Base-by-base conservation (phyloP, 495 filamentous ascomycete genomes). In the Hypomontagnella monticulosa region DNA sequence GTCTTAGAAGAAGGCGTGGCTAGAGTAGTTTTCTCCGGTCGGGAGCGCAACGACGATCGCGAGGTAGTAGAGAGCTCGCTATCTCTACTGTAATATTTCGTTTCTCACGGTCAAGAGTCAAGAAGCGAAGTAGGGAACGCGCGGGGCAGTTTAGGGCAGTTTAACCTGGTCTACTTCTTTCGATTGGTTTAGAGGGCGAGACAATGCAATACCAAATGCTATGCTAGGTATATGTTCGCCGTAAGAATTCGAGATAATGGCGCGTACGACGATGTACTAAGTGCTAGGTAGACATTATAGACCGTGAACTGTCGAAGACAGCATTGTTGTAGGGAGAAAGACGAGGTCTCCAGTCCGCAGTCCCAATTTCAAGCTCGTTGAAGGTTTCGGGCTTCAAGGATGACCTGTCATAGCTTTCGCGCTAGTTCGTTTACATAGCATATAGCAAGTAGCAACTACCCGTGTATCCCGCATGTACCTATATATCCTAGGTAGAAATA, bases 91-190 rank as follows among this genome's bases (percentile, higher is more conserved):
- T 6, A 27, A 27, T 27, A 6, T 27, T 27, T 27, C 23, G 23
- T 33, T 14, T 33, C 12, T 32, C 46, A 15, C 20, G 23, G 23
- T 27, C 6, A 12, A 37, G 16, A 34, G 40, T 47, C 15, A 5
- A 42, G 37, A 38, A 46, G 50, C 5, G 40, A 38, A 0, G 16
- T 11, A 19, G 19, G 37, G 52, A 46, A 27, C 20, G 16, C 54
- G 54, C 54, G 62, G 62, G 62, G 62, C 48, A 54, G 49, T 50
- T 48, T 46, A 33, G 62, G 62, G 62, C 48, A 54, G 49, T 50
- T 48, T 46, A 33, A 41, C 38, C 15, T 12, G 52, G 0, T 41
- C 12, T 43, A 18, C 9, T 33, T 51, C 36, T 51, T 15, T 42
- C 15, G 38, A 56, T 46, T 51, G 10, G 32, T 43, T 6, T 4